Percentiles rank a stretch among this genome's conserved stretches.
Evolutionary conservation across 352 stramenopile species (phyloP).

Genomic region (Phytophthora rubi): DNA sequence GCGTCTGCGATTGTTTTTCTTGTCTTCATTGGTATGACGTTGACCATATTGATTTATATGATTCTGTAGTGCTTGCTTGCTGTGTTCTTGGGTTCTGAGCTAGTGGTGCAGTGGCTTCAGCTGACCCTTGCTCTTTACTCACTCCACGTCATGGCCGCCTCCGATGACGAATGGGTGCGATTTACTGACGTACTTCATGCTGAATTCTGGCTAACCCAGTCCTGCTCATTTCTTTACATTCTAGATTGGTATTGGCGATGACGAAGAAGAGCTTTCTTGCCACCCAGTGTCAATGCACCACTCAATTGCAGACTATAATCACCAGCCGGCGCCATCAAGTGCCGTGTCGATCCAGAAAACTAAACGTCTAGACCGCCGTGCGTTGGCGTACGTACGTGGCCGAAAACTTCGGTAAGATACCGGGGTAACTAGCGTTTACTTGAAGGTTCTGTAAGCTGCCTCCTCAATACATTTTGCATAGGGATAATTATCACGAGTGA

Average conservation of each 20-base stretch:
- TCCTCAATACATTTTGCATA: neutral
- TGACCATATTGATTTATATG: neutral
- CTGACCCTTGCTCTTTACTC: slow-evolving; percentile 85
- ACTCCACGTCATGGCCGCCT: slow-evolving; percentile 74
- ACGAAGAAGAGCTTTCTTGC: slow-evolving; percentile 68
- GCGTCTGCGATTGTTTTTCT: neutral
- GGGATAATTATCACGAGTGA: too few relatives aligned
- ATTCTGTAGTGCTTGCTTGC: slow-evolving; percentile 69
- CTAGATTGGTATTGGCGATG: slow-evolving; percentile 61
- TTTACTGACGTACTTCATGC: neutral
- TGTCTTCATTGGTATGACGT: neutral
- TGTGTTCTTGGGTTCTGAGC: slow-evolving; percentile 82
- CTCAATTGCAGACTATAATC: slow-evolving; percentile 82
- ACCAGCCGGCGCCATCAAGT: slow-evolving; percentile 60
- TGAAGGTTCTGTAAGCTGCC: neutral
- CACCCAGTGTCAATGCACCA: slow-evolving; percentile 64
- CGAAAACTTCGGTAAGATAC: slow-evolving; percentile 67
- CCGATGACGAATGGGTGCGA: slow-evolving; percentile 81
- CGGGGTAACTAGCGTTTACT: neutral
- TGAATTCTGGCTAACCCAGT: slow-evolving; percentile 3
- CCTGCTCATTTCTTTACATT: slow-evolving; percentile 4
- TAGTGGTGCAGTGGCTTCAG: slow-evolving; percentile 88
- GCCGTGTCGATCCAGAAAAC: slow-evolving; percentile 80
- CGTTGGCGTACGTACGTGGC: slow-evolving; percentile 74
- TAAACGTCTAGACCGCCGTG: slow-evolving; percentile 78